phyloP scores from a whole-genome alignment of 1,284 basidiomycete genomes.

The Baeospora myosura region DNA sequence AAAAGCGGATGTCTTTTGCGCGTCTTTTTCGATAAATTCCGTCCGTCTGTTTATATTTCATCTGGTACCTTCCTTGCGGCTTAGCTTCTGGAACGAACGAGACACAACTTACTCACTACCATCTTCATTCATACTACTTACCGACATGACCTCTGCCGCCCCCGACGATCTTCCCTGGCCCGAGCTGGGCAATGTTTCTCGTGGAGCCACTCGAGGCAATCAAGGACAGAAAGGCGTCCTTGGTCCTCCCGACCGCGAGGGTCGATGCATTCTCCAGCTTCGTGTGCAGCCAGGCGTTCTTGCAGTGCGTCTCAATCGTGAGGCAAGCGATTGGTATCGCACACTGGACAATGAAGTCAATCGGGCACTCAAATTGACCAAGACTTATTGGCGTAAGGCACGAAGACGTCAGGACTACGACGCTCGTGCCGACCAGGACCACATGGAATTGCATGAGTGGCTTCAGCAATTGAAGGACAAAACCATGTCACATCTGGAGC shows the following conservation, averaged over 20 bases:
- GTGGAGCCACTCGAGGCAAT: slow-evolving; percentile 75
- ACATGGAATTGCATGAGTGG: slow-evolving; percentile 81
- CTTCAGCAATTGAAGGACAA: slow-evolving; percentile 77
- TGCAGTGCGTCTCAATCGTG: slow-evolving; percentile 61
- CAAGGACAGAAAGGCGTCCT: slow-evolving; percentile 75
- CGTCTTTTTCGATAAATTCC: slow-evolving; percentile 14
- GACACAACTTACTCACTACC: slow-evolving; percentile 10
- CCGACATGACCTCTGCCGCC: slow-evolving; percentile 40
- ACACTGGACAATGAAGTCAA: slow-evolving; percentile 68
- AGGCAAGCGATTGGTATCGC: slow-evolving; percentile 74
- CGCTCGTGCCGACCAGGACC: slow-evolving; percentile 72
- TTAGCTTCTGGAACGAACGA: background rate
- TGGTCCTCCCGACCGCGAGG: slow-evolving; percentile 59
- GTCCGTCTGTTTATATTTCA: slow-evolving; percentile 10
- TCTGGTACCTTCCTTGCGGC: slow-evolving; percentile 4
- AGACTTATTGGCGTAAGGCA: slow-evolving; percentile 74
- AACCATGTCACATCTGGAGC: slow-evolving; percentile 74
- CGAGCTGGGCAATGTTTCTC: slow-evolving; percentile 73
- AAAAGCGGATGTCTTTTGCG: slow-evolving; percentile 14
- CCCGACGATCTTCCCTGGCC: slow-evolving; percentile 76
- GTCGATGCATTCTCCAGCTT: slow-evolving; percentile 63
- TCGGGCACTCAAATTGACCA: slow-evolving; percentile 69
- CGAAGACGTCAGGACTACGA: slow-evolving; percentile 75
- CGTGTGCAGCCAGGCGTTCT: slow-evolving; percentile 75
- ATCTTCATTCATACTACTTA: slow-evolving; percentile 14